Base-by-base conservation (phyloP, 1,284 basidiomycete species). In the Rhodotorula mucilaginosa region DNA sequence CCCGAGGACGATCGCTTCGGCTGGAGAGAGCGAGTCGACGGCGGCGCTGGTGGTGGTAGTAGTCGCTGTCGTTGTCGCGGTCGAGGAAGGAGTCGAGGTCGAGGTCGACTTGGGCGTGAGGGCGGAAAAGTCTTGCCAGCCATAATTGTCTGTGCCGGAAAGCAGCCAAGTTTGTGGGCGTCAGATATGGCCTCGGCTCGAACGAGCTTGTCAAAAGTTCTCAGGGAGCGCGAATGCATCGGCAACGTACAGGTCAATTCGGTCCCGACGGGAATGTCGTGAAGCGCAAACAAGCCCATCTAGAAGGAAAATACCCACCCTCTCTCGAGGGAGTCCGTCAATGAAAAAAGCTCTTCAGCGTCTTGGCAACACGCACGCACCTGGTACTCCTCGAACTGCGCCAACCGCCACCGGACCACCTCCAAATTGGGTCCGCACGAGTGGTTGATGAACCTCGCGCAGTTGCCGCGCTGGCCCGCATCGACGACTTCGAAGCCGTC, bases 391-490 rank as follows among this genome's bases (percentile, higher is more conserved):
- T 84, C 82, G 58, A 77, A 75, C 10, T 80, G 81, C 21, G 76
- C 75, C n/a, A 78, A 21, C 49, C 65, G 68, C 72, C 74, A 77
- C 46, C 71, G 26, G 3, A 74, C 75, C 51, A 77, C 76, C n/a
- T 67, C 52, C 57, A 74, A 48, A 52, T 76, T 78, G 16, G 76
- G 76, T n/a, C 69, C 70, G 57, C 75, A 76, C 52, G 70, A 69
- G 67, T 76, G 83, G 74, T 84, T 84, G 76, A 84, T 82, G 77
- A 84, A 84, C 23, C 84, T 76, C 5, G 83, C 81, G 39, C 81
- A 80, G 74, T 84, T 84, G 26, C 83, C 84, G 68, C 79, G 76
- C 69, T 80, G 72, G 0, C 62, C 62, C 1, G 62, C 62, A 26
- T 64, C 62, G 52, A 64, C 52, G 44, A 64, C 62, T n/a, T 64